A percentile compares a stretch with the other conserved stretches of the same genome.
phyloP scores from a whole-genome alignment of 139 green algal species.

The Chlorella vulgaris region DNA sequence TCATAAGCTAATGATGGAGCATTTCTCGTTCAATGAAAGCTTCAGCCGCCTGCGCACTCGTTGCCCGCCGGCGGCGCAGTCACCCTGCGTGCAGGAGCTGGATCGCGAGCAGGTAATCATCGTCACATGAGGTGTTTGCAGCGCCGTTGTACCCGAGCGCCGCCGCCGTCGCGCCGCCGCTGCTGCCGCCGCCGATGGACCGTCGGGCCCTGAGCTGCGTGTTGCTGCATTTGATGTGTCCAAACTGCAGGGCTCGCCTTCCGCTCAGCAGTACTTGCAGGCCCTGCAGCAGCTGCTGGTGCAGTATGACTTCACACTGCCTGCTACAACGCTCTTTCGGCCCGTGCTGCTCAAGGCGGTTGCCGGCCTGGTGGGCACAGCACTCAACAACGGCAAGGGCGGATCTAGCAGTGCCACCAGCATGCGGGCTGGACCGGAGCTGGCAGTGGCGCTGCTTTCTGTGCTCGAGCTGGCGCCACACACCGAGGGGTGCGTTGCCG shows the following conservation, averaged over 20 bases:
- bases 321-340: constrained; percentile 25
- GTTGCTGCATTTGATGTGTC: neutral
- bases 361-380: neutral
- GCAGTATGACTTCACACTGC: constrained; percentile 23
- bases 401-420: too few species aligned
- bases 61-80: constrained; percentile 12
- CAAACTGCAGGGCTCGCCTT: neutral
- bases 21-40: constrained; percentile 1
- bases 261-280: constrained; percentile 32
- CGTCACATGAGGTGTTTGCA: neutral
- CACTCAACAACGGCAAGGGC: neutral
- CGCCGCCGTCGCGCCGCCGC: neutral
- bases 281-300: constrained; percentile 29
- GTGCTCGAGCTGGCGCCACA: constrained; percentile 61
- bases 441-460: constrained; percentile 44
- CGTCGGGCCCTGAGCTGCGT: neutral
- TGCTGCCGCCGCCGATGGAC: neutral
- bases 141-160: neutral
- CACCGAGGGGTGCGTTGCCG: constrained; percentile 38
- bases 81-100: neutral
- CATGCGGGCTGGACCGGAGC: neutral
- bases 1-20: neutral
- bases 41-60: constrained; percentile 15
- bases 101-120: neutral
- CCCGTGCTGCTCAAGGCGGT: constrained; percentile 28